Evolutionary conservation across 2,329 filamentous ascomycete genomes (phyloP), one percentile per base, ranked within the genome.

Genomic region (Emergomyces pasteurianus): DNA sequence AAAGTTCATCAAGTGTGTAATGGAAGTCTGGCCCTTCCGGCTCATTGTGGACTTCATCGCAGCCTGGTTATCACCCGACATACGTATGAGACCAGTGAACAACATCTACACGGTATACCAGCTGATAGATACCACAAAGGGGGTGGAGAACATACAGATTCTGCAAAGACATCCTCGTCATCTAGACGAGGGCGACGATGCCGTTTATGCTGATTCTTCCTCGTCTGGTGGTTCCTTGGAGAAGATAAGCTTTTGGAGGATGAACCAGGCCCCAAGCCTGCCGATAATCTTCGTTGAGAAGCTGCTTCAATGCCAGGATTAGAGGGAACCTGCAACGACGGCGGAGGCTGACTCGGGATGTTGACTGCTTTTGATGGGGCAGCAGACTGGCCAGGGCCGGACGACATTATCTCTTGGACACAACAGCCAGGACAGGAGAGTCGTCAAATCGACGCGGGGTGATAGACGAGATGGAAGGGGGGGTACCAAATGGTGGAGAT

Each of bases 1-100:
- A 75, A 96, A 95, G 78, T 92, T 92, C 81, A 99, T 89, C 61
- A 99, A 78, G 75, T 99, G 94, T 47, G 94, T 97, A 72, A 99
- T 99, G 69, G 90, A 95, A 59, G 91, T 96, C 75, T 96, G 92
- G 59, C 94, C 94, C 69, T 94, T 90, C 62, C 94, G 87, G 68
- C 85, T 85, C 67, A 78, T 85, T 63, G 82, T 80, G 59, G 83
- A 82, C 72, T 77, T 81, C 82, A 86, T 87, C 75, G 80, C 81
- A 75, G 80, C 80, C 83, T 82, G 66, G 42, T 59, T 36, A 43
- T 63, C 52, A 23, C 31, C n/a, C 34, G 16, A 23, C 5, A 38
- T 21, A 38, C 21, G 40, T 38, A 58, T 38, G 40, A 40, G 26
- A 31, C 14, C 23, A 31, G 28, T 5, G 2, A 42, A 26, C 21